Conservation (phyloP, 2,329 filamentous ascomycete species). For the Aureobasidium sp. region DNA sequence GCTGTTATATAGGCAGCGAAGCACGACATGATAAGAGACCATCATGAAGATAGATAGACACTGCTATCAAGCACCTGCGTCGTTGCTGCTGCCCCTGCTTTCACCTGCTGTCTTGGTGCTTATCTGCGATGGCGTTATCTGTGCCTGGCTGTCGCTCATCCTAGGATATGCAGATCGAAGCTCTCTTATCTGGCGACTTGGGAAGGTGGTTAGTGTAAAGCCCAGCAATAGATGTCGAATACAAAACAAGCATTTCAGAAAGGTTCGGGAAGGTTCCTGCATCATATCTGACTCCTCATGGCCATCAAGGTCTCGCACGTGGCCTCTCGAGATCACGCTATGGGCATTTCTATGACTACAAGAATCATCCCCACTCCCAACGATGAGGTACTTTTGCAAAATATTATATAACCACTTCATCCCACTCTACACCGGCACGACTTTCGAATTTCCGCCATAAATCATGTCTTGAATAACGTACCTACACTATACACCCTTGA, state of each 20-base stretch:
- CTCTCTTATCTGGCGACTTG: not conserved
- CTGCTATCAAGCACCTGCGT: not conserved
- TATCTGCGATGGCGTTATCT: constrained; percentile 12
- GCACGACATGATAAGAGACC: constrained; percentile 1
- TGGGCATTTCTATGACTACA: constrained; percentile 13
- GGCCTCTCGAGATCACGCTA: constrained; percentile 6
- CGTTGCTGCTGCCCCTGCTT: not conserved
- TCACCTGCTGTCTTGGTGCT: constrained; percentile 1
- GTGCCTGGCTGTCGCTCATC: not conserved
- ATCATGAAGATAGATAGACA: not conserved
- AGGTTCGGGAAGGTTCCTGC: not conserved
- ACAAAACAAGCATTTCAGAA: constrained; percentile 2
- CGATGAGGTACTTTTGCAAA: not conserved
- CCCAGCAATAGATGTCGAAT: not conserved
- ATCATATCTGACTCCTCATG: not conserved
- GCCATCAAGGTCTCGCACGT: constrained; percentile 11
- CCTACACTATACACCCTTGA: not conserved
- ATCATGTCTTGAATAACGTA: too few species aligned
- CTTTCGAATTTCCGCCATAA: not conserved
- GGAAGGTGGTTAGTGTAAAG: not conserved
- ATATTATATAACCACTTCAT: not conserved
- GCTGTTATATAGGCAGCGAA: not conserved
- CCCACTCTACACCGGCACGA: not conserved
- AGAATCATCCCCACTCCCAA: not conserved
- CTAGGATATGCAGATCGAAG: not conserved